Evolutionary conservation across 2,329 filamentous ascomycete genomes (phyloP), one percentile per base, ranked within the genome.

Genomic region (Aphanoascus verrucosus): DNA sequence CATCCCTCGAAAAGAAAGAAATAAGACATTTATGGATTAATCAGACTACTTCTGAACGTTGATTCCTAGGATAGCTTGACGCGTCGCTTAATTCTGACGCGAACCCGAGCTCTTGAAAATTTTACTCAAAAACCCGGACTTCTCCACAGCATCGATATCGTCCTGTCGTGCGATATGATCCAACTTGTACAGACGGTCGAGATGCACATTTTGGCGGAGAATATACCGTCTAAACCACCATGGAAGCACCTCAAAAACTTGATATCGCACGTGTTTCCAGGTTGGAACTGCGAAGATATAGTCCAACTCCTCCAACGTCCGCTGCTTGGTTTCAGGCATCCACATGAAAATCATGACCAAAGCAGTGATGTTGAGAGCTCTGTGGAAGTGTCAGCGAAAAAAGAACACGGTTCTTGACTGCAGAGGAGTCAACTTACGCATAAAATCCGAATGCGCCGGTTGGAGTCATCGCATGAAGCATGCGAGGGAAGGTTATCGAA

Each of bases 341-440:
- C 76, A 79, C 40, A 84, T 69, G 69, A 83, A 83, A 58, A 85
- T 84, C 71, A 85, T 77, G 20, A 80, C 55, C 14, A 84, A 71
- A 0, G 81, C 82, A 1, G 79, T 62, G 3, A 83, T 58, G 57
- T 85, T 86, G 6, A 85, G 67, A 0, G 69, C 79, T 12, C 69
- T 72, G 41, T 49, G 55, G 43, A 20, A 38, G 6, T 49, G 60
- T 44, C 72, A 50, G 67, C 19, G 14, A 23, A 49, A 28, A 52
- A n/a, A 20, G n/a, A 38, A 40, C 19, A 19, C 11, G 1, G 17
- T 15, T 15, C 34, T 54, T 28, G 40, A 49, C 42, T 54, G 35
- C 6, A 54, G 31, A 28, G 17, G 15, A 41, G 14, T 38, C 35
- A 61, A 65, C 67, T 65, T 62, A 70, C 67, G 68, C 68, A 52